Evolutionary conservation across 31 red algal species (phyloP).

Genomic region (Asparagopsis taxiformis): DNA sequence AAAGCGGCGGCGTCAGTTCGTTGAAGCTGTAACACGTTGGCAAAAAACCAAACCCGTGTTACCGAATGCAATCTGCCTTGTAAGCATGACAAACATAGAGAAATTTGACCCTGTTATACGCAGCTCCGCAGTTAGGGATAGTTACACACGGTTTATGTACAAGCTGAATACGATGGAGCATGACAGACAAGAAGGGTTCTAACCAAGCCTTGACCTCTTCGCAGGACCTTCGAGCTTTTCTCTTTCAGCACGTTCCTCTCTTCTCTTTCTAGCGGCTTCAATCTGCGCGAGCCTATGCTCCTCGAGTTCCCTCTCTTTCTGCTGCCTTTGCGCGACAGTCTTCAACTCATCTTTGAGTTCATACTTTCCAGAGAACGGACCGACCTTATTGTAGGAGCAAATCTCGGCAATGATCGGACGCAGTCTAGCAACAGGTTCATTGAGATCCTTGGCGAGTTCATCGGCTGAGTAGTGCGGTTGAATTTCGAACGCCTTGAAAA

Average conservation of each 20-base stretch:
- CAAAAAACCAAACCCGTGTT: too few species aligned
- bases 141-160: too few species aligned
- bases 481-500: slow-evolving; percentile 78
- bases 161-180: too few species aligned
- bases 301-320: slow-evolving; percentile 50
- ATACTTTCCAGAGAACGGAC: slow-evolving; percentile 75
- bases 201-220: slow-evolving; percentile 40
- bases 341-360: slow-evolving; percentile 94
- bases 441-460: slow-evolving; percentile 58
- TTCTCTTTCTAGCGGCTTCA: slow-evolving; percentile 37
- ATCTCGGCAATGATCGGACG: slow-evolving; percentile 75
- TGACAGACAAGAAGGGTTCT: too few species aligned
- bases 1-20: too few species aligned
- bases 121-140: too few species aligned
- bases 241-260: slow-evolving; percentile 48
- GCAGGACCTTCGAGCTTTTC: slow-evolving; percentile 26
- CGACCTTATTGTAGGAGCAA: slow-evolving; percentile 79
- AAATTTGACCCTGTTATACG: too few species aligned
- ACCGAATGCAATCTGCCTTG: too few species aligned
- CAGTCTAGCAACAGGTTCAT: slow-evolving; percentile 44
- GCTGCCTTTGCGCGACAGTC: slow-evolving; percentile 76
- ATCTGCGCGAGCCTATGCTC: slow-evolving; percentile 38
- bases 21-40: too few species aligned
- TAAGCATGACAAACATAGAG: too few species aligned
- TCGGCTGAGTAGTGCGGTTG: slow-evolving; percentile 66